Base-by-base conservation (phyloP, 306 rosid species). In the Prinsepia uniflora region DNA sequence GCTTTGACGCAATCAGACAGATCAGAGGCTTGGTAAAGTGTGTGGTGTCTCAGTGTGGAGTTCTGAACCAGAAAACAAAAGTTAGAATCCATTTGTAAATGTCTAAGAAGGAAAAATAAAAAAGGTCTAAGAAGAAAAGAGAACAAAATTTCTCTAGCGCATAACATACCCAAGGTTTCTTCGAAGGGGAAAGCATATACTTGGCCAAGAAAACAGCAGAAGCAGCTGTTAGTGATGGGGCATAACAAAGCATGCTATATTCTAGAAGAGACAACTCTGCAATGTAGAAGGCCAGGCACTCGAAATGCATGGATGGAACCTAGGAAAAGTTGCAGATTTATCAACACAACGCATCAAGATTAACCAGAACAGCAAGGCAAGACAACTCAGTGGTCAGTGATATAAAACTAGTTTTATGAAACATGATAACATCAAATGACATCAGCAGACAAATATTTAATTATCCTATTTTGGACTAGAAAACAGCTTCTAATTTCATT, bases 131-230 rank as follows among this genome's bases (percentile, higher is more conserved):
- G 46, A 65, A 72, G 20, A 77, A 83, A 8, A 20, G 55, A 68
- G 65, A 45, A 44, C 55, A 78, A 7, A 53, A 30, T 72, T 62
- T 43, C 44, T 22, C 15, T n/a, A 47, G 73, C n/a, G 6, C 40
- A 59, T 39, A 34, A 15, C 85, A 68, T 84, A 89, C 96, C 96
- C 96, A 89, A 49, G 92, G 90, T 64, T 59, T 81, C 73, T 79
- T 72, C 45, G 63, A 50, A 19, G 92, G 87, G 20, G 70, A 71
- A 50, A 89, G 77, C 50, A 85, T 83, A 80, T 79, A 89, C 66
- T 70, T 85, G 57, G 96, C 88, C 88, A 89, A 76, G 83, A 89
- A 86, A 76, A 84, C 71, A 66, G 88, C 85, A 58, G 92, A 84
- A 36, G 92, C 92, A 60, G 92, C 92, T 56, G 86, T 68, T 59